Conservation (phyloP, 176 grass and related monocot genomes). For the Phyllostachys edulis region DNA sequence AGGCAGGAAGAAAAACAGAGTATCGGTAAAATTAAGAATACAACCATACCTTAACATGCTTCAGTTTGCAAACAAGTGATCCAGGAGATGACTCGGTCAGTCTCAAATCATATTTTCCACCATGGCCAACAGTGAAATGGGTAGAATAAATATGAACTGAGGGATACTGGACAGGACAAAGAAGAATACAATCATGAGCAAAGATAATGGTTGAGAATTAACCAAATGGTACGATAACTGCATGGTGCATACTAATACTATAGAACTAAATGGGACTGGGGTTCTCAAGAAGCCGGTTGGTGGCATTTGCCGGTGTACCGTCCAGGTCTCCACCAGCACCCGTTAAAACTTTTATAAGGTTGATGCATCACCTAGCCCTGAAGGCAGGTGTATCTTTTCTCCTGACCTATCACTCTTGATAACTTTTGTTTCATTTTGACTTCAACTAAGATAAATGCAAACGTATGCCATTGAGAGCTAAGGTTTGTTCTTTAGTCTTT, state of each 20-base stretch:
- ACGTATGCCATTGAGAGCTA: neutral
- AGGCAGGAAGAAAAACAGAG: slow-evolving; percentile 19
- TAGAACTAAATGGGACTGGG: neutral
- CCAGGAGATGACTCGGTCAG: slow-evolving; percentile 60
- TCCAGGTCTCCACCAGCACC: neutral
- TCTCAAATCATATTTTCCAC: slow-evolving; percentile 71
- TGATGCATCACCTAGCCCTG: neutral
- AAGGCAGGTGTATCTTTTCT: neutral
- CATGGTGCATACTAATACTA: neutral
- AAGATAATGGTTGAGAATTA: slow-evolving; percentile 7
- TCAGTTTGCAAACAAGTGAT: slow-evolving; percentile 70
- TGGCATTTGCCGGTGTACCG: neutral
- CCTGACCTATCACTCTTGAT: neutral
- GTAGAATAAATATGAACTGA: slow-evolving; percentile 55
- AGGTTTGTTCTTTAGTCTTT: neutral
- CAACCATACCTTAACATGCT: slow-evolving; percentile 71
- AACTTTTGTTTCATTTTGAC: neutral
- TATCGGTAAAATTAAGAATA: slow-evolving; percentile 2
- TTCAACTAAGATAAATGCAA: neutral
- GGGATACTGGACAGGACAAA: slow-evolving; percentile 71
- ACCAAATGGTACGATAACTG: neutral
- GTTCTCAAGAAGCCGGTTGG: neutral
- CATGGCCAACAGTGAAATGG: slow-evolving; percentile 84
- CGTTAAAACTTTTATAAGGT: neutral
- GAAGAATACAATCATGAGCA: slow-evolving; percentile 22